Evolutionary conservation across 441 rosid species (phyloP).

Genomic region (Adansonia rubrostipa): DNA sequence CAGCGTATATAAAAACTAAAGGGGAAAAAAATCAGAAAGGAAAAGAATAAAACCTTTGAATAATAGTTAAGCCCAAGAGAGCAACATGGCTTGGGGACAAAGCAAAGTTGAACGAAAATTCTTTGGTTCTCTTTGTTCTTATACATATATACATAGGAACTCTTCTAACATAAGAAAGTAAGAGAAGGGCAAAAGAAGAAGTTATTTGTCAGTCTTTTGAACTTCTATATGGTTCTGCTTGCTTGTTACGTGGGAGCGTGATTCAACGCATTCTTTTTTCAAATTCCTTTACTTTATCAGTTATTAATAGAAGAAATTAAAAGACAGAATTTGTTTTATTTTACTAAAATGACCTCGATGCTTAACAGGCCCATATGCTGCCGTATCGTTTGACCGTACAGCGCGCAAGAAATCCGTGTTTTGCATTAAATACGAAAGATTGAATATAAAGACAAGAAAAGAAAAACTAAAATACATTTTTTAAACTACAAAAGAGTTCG

Average conservation of each 20-base stretch:
- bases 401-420: not conserved
- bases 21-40: constrained; percentile 2
- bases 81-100: constrained; percentile 62
- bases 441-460: too few species aligned
- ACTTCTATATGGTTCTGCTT: constrained; percentile 3
- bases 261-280: not conserved
- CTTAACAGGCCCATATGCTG: not conserved
- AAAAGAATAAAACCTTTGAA: constrained; percentile 25
- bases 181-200: not conserved
- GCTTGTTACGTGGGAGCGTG: not conserved
- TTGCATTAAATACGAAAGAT: not conserved
- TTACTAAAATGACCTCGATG: not conserved
- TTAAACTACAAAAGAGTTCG: not conserved
- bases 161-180: not conserved
- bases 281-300: not conserved
- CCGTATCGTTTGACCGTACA: not conserved
- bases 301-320: not conserved
- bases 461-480: not conserved
- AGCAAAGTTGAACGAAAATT: constrained; percentile 50
- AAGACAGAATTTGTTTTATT: not conserved
- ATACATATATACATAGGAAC: constrained; percentile 4
- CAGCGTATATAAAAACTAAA: not conserved
- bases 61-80: not conserved
- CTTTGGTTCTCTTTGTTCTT: constrained; percentile 1
- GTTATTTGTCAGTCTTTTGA: not conserved